These are phyloP conservation scores for Salvia hispanica DNA, from an alignment of 257 asterid genomes.

Conservation along the genomic window DNA sequence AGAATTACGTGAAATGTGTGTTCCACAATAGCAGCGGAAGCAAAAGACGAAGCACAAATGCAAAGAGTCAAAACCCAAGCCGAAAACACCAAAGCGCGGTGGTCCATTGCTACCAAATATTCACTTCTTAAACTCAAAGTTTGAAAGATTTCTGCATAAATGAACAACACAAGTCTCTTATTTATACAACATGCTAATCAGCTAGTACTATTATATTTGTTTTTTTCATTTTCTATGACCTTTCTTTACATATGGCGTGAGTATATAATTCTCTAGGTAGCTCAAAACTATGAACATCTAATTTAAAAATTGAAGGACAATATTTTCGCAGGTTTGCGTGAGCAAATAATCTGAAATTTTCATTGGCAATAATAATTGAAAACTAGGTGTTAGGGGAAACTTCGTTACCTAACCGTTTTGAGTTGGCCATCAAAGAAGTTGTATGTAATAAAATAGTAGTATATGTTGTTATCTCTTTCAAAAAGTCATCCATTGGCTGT, in stretches of 20 bases:
- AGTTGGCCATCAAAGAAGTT: constrained; percentile 40
- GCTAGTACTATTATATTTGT: not conserved
- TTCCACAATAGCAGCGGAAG: constrained; percentile 64
- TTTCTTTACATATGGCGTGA: constrained; percentile 7
- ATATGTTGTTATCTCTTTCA: not conserved
- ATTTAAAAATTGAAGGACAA: not conserved
- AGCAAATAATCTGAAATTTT: constrained; percentile 27
- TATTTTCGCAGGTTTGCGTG: constrained; percentile 40
- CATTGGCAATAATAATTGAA: constrained; percentile 22
- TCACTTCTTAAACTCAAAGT: not conserved
- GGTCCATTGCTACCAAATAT: constrained; percentile 26
- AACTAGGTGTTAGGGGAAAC: constrained; percentile 28
- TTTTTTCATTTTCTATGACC: not conserved
- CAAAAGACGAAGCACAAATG: constrained; percentile 37
- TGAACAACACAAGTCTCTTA: constrained; percentile 30
- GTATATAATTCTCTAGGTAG: not conserved
- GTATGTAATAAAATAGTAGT: constrained; percentile 8
- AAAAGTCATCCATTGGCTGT: constrained; percentile 26
- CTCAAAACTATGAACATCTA: not conserved
- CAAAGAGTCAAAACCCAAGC: constrained; percentile 36
- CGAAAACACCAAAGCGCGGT: constrained; percentile 15
- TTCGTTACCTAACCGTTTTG: constrained; percentile 45
- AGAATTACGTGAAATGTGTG: constrained; percentile 60
- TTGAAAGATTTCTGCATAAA: not conserved
- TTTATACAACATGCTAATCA: constrained; percentile 20